A percentile compares a stretch with the other conserved stretches of the same genome.
These are phyloP conservation scores for Crataegus laevigata DNA, from an alignment of 306 rosid species.

Conservation along the genomic window DNA sequence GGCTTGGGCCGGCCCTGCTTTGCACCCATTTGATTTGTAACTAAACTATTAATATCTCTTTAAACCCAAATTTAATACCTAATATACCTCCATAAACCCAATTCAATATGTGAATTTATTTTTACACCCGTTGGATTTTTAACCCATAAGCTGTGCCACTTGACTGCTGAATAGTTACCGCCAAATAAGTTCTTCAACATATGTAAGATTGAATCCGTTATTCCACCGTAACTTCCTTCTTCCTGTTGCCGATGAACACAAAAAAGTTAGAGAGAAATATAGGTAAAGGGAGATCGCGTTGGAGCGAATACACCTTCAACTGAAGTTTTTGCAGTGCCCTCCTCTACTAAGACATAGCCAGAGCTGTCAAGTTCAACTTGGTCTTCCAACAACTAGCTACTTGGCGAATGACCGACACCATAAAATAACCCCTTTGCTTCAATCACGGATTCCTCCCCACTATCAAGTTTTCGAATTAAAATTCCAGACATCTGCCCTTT, in stretches of 20 bases:
- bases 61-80: no score
- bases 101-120: no score
- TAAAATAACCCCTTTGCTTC: conserved; percentile 88
- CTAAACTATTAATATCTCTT: no score
- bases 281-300: neutral
- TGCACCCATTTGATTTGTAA: no score
- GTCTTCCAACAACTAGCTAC: conserved; percentile 71
- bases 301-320: conserved; percentile 73
- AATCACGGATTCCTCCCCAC: conserved; percentile 63
- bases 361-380: conserved; percentile 72
- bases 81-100: no score
- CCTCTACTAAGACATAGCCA: conserved; percentile 69
- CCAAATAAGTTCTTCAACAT: no score
- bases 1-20: no score
- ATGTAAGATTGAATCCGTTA: no score
- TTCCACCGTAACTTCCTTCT: neutral
- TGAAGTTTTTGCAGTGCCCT: conserved; percentile 70
- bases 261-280: neutral
- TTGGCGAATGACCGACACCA: conserved; percentile 93
- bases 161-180: no score
- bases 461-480: conserved; percentile 56
- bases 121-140: no score
- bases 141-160: no score
- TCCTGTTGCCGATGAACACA: neutral
- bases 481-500: conserved; percentile 91